Evolutionary conservation across 257 asterid genomes (phyloP).

Genomic region (Lycium barbarum): DNA sequence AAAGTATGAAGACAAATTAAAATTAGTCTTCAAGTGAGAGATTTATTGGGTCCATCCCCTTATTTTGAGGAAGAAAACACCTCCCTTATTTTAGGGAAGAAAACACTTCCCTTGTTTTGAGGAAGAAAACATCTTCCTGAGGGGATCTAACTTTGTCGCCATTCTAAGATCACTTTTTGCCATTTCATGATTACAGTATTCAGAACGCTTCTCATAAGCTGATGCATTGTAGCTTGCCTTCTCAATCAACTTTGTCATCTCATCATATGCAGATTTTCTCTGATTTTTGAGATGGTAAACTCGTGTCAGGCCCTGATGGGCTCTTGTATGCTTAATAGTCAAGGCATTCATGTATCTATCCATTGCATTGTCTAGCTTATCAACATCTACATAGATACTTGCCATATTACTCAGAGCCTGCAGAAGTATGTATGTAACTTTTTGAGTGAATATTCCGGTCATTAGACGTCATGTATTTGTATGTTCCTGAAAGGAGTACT

Average conservation of each 20-base stretch:
- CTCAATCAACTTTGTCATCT: constrained; percentile 95
- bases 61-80: too few species aligned
- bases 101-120: too few species aligned
- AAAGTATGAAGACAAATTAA: too few species aligned
- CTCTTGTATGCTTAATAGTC: constrained; percentile 91
- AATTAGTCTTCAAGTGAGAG: too few species aligned
- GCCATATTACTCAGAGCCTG: constrained; percentile 96
- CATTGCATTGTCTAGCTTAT: constrained; percentile 76
- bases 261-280: constrained; percentile 87
- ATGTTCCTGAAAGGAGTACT: constrained; percentile 32
- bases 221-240: constrained; percentile 89
- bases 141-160: constrained; percentile 85
- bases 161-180: constrained; percentile 85
- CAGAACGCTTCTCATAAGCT: constrained; percentile 95
- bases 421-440: constrained; percentile 22
- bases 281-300: constrained; percentile 87
- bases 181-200: constrained; percentile 89
- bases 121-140: too few species aligned
- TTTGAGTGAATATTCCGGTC: not conserved
- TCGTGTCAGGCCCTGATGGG: constrained; percentile 96
- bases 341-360: constrained; percentile 91
- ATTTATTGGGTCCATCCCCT: too few species aligned
- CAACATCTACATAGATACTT: constrained; percentile 81
- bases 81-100: too few species aligned
- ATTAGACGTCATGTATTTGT: not conserved